These are phyloP conservation scores for Trichoderma sp. DNA, from an alignment of 2,329 filamentous ascomycete species.

Conservation along the genomic window DNA sequence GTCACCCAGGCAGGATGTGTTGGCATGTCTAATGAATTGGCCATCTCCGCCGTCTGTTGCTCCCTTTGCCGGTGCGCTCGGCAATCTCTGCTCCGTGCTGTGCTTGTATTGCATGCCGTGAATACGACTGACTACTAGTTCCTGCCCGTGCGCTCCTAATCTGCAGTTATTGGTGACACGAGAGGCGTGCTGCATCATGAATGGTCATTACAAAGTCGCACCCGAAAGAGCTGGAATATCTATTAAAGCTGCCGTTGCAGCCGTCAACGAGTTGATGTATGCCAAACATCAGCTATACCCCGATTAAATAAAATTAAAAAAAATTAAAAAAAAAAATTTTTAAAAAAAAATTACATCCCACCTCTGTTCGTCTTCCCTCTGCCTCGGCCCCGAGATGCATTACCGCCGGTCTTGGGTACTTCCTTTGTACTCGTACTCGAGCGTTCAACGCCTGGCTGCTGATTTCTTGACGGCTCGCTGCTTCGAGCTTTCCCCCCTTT, in stretches of 20 bases:
- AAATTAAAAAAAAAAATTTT: too few relatives aligned
- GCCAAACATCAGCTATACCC: neutral
- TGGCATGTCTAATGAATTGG: slow-evolving; percentile 7
- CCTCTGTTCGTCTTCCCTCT: slow-evolving; percentile 15
- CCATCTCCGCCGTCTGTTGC: neutral
- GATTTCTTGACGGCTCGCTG: slow-evolving; percentile 17
- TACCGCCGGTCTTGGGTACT: neutral
- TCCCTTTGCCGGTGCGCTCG: neutral
- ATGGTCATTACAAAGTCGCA: neutral
- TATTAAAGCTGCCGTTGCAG: neutral
- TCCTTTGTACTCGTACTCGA: slow-evolving; percentile 18
- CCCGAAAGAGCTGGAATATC: neutral
- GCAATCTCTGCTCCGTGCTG: neutral
- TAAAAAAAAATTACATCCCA: neutral
- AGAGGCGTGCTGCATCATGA: neutral
- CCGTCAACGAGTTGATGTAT: neutral
- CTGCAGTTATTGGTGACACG: neutral
- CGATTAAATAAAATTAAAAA: neutral
- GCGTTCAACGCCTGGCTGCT: slow-evolving; percentile 23
- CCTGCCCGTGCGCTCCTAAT: neutral
- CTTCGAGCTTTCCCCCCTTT: slow-evolving; percentile 31
- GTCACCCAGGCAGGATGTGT: slow-evolving; percentile 8
- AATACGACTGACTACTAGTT: neutral
- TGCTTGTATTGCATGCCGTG: neutral
- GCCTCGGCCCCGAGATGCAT: slow-evolving; percentile 18